Base-by-base conservation (phyloP, 2,329 filamentous ascomycete genomes). In the Lecanosticta acicola region DNA sequence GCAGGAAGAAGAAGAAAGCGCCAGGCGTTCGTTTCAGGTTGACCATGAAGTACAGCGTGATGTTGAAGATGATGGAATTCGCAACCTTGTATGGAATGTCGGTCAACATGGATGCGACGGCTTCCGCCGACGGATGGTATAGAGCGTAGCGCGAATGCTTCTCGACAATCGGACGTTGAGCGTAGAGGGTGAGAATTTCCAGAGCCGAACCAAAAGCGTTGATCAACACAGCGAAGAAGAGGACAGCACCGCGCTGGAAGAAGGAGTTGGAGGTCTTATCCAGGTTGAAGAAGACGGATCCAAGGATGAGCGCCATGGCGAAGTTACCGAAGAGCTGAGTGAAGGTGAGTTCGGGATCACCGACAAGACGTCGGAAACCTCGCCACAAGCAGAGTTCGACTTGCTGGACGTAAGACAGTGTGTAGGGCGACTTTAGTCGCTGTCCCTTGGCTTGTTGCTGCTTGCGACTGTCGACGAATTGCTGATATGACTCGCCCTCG, bases 161-260 rank as follows among this genome's bases (percentile, higher is more conserved):
- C 63, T 95, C 88, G 49, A 96, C 87, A 58, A 95, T 94, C 1
- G 86, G 85, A 32, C 90, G 84, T 77, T 95, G 89, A 2, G 86
- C 80, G 63, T 93, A 96, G 3, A 95, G 76, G 0, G 86, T 89
- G 26, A 93, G 68, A 62, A 95, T 93, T 74, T 93, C 87, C 32
- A 93, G 76, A 45, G 85, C 84, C 63, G 81, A 85, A 51, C 83
- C 77, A 60, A 94, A 93, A 38, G 87, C 87, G 66, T 93, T 94
- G 72, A 93, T 82, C 49, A 95, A 73, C 60, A 89, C 82, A 56
- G 87, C 86, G 62, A 94, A 93, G 78, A 94, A 95, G 42, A 95
- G 73, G 18, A 94, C 74, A 36, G 85, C 83, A 54, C 85, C 86
- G 50, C 88, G 81, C 58, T 80, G 77, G 71, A 83, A 94, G 73